Percentiles rank a stretch among this genome's conserved stretches.
Conservation (phyloP, 768 basidiomycete species). For the Coprinopsis sp. region DNA sequence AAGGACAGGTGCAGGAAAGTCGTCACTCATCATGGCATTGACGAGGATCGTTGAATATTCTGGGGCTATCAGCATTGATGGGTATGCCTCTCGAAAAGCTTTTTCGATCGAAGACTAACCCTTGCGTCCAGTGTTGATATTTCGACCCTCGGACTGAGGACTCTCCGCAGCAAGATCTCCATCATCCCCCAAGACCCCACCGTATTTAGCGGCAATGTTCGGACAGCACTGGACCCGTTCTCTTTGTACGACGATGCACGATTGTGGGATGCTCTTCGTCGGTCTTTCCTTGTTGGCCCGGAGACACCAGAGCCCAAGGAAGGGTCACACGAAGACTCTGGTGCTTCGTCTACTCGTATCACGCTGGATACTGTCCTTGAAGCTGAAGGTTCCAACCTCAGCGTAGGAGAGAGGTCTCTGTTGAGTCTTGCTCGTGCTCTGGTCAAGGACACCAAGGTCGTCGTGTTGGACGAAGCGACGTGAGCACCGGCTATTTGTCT, state of each 20-base stretch:
- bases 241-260: conserved; percentile 57
- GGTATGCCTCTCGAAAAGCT: conserved; percentile 25
- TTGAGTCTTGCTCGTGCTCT: conserved; percentile 78
- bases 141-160: conserved; percentile 59
- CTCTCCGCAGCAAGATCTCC: conserved; percentile 53
- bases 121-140: conserved; percentile 49
- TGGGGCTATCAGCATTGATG: conserved; percentile 64
- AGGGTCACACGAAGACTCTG: conserved; percentile 47
- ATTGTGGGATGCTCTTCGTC: conserved; percentile 70
- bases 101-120: conserved; percentile 10
- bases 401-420: conserved; percentile 66
- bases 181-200: conserved; percentile 61
- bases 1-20: conserved; percentile 54
- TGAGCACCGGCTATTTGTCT: conserved; percentile 14
- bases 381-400: conserved; percentile 70
- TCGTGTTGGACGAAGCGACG: conserved; percentile 80
- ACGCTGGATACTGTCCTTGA: conserved; percentile 75
- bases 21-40: conserved; percentile 59
- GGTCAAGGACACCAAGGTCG: conserved; percentile 69
- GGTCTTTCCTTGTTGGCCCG: conserved; percentile 39
- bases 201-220: conserved; percentile 38
- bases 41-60: conserved; percentile 67
- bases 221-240: conserved; percentile 58
- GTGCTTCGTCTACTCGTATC: conserved; percentile 28
- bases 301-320: conserved; percentile 27